These are phyloP conservation scores for Fusarium sp. DNA, from an alignment of 2,329 filamentous ascomycete genomes.

Conservation along the genomic window DNA sequence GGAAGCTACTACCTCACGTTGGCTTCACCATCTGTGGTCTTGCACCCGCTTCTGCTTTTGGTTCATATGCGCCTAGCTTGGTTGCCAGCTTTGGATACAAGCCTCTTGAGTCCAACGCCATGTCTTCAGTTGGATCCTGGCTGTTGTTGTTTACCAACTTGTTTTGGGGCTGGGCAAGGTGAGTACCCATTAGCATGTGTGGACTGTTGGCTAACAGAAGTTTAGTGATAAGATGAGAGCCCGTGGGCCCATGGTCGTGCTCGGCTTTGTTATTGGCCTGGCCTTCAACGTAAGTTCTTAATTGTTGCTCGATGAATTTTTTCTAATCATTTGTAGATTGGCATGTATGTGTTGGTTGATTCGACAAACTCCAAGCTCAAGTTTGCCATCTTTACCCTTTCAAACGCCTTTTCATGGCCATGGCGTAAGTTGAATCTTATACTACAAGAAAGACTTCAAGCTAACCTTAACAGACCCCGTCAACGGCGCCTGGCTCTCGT, in stretches of 20 bases:
- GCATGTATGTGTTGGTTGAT: slow-evolving; percentile 43
- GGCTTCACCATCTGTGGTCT: slow-evolving; percentile 46
- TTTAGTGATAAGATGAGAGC: slow-evolving; percentile 26
- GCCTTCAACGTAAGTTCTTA: slow-evolving; percentile 6
- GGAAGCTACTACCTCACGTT: slow-evolving; percentile 50
- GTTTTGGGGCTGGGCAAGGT: slow-evolving; percentile 43
- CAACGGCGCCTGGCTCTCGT: slow-evolving; percentile 44
- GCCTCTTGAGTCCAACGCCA: slow-evolving; percentile 37
- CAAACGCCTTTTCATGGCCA: slow-evolving; percentile 42
- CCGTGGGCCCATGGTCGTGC: slow-evolving; percentile 36
- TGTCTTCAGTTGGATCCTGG: slow-evolving; percentile 51
- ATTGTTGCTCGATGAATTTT: neutral
- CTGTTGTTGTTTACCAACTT: slow-evolving; percentile 47
- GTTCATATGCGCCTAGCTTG: slow-evolving; percentile 32
- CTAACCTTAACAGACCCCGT: slow-evolving; percentile 24
- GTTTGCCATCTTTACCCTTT: slow-evolving; percentile 46
- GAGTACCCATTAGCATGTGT: neutral
- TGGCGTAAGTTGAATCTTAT: slow-evolving; percentile 44
- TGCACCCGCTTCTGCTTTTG: slow-evolving; percentile 42
- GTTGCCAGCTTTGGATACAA: slow-evolving; percentile 50
- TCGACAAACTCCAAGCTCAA: slow-evolving; percentile 41
- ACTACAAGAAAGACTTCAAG: neutral
- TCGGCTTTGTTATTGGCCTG: slow-evolving; percentile 22
- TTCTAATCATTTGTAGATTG: slow-evolving; percentile 34
- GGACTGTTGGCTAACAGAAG: neutral